These are phyloP conservation scores for Haematococcus lacustris DNA, from an alignment of 139 green algal species.

Conservation along the genomic window DNA sequence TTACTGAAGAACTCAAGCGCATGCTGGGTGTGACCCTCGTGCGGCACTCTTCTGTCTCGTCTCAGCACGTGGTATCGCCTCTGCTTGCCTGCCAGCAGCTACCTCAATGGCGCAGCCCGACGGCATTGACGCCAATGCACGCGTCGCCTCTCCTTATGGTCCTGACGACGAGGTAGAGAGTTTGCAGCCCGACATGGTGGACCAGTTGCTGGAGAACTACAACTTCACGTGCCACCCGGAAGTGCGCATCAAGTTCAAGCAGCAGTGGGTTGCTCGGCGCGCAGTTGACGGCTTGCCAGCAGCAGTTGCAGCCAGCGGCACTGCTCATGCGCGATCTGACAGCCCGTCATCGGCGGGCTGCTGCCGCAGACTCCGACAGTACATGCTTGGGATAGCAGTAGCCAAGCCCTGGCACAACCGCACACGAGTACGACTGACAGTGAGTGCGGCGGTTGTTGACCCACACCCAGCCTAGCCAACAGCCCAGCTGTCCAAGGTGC, in stretches of 20 bases:
- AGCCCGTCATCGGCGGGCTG: background rate
- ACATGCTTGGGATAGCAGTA: conserved; percentile 4
- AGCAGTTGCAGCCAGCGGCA: background rate
- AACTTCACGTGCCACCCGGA: conserved; percentile 40
- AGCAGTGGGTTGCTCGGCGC: conserved; percentile 20
- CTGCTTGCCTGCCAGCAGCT: no score
- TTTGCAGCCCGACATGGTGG: conserved; percentile 38
- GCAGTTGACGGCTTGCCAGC: background rate
- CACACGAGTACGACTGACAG: conserved; percentile 6
- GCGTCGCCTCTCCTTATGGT: no score
- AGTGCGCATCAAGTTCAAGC: conserved; percentile 42
- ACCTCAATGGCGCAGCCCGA: no score
- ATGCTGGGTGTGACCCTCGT: no score
- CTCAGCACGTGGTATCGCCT: no score
- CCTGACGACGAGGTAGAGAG: no score
- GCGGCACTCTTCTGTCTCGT: no score
- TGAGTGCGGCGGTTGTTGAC: background rate
- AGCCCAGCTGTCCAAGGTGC: no score
- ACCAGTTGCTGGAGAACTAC: conserved; percentile 42
- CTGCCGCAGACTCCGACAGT: conserved; percentile 2
- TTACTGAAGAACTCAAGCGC: no score
- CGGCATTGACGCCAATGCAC: no score
- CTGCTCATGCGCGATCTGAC: background rate
- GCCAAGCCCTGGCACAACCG: conserved; percentile 14
- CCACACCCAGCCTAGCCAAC: background rate